A percentile compares a stretch with the other conserved stretches of the same genome.
phyloP scores from a whole-genome alignment of 306 rosid genomes.

The Calophaca sinica region DNA sequence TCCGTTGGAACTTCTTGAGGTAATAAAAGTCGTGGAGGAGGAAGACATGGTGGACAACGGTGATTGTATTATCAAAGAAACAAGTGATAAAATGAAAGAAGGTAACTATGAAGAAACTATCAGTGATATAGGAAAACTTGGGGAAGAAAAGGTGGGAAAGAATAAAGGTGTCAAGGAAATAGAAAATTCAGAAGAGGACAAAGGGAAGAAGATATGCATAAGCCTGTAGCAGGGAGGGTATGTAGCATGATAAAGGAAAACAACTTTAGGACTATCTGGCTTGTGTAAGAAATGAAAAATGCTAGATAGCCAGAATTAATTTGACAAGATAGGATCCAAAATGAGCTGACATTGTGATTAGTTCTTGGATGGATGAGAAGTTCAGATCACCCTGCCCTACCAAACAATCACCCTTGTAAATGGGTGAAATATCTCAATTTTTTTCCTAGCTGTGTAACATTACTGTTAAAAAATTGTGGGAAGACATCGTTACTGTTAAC shows the following conservation, averaged over 20 bases:
- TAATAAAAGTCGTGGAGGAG: constrained; percentile 57
- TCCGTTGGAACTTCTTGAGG: constrained; percentile 76
- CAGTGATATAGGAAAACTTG: constrained; percentile 12
- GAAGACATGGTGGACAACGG: constrained; percentile 53
- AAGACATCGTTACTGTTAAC: constrained; percentile 10
- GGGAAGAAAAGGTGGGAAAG: constrained; percentile 31
- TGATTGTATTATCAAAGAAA: constrained; percentile 36
- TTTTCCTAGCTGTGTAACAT: constrained; percentile 27
- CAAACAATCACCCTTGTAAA: constrained; percentile 1
- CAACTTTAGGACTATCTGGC: constrained; percentile 23
- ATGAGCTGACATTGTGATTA: constrained; percentile 30
- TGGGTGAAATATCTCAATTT: constrained; percentile 37
- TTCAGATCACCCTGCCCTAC: constrained; percentile 11
- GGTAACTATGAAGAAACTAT: constrained; percentile 26
- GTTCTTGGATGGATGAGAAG: constrained; percentile 2
- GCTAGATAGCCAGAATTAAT: constrained; percentile 33
- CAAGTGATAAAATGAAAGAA: constrained; percentile 15
- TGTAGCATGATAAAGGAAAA: constrained; percentile 29
- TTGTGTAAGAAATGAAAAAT: constrained; percentile 23
- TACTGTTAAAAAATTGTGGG: constrained; percentile 13
- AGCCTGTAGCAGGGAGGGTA: constrained; percentile 26
- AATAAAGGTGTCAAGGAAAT: constrained; percentile 7
- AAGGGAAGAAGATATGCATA: constrained; percentile 37
- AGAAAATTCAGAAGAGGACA: constrained; percentile 44
- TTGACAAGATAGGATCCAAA: constrained; percentile 47